phyloP scores from a whole-genome alignment of 106 monocot species.

The Amphibolis antarctica region DNA sequence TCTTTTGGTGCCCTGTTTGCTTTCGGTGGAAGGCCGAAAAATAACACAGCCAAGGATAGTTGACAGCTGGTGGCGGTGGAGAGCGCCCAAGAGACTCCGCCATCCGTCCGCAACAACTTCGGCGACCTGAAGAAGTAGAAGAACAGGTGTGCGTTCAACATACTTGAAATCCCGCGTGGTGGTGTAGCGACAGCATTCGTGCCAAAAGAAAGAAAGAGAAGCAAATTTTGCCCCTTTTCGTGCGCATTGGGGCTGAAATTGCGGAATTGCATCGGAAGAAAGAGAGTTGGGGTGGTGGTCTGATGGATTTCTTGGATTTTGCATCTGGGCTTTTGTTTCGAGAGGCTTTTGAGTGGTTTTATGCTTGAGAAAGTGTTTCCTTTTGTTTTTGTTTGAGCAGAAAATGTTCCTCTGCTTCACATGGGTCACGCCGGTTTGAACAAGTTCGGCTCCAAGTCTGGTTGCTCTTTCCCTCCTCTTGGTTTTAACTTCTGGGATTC shows the following conservation, averaged over 20 bases:
- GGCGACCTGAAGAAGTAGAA: conserved; percentile 4
- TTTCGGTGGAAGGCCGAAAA: not conserved
- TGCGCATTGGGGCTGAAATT: not conserved
- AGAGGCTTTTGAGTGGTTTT: conserved; percentile 8
- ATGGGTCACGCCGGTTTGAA: conserved; percentile 2
- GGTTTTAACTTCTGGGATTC: not conserved
- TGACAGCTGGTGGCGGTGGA: not conserved
- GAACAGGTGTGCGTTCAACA: not conserved
- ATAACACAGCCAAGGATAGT: not conserved
- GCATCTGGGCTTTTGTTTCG: conserved; percentile 20
- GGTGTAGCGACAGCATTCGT: too few species aligned
- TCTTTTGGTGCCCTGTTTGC: conserved; percentile 4
- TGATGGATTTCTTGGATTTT: conserved; percentile 12
- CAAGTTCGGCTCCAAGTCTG: not conserved
- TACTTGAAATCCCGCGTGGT: too few species aligned
- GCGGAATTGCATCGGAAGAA: not conserved
- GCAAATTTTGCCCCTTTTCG: not conserved
- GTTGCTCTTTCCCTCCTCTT: not conserved
- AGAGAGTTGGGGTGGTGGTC: not conserved
- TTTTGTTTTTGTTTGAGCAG: conserved; percentile 9
- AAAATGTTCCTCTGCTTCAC: not conserved
- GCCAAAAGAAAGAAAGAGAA: not conserved
- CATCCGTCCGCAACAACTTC: not conserved
- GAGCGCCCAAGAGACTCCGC: not conserved
- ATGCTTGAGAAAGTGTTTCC: conserved; percentile 6